Evolutionary conservation across 106 monocot species (phyloP).

Genomic region (Platanthera guangdongensis): DNA sequence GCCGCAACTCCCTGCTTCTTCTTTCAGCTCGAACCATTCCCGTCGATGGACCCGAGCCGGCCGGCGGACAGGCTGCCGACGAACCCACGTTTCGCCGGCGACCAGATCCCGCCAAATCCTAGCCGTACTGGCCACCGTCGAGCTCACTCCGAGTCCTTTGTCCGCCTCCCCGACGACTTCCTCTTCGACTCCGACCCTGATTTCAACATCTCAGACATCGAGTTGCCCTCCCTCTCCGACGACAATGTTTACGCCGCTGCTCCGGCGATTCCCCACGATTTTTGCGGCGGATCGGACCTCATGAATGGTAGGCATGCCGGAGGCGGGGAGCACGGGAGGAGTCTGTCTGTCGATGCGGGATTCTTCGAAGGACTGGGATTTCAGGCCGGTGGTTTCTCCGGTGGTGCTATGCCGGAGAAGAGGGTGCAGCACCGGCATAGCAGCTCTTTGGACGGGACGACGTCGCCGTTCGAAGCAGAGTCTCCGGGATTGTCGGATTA

Average conservation of each 20-base stretch:
- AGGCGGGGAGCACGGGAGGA: slow-evolving; percentile 30
- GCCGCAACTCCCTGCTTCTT: neutral
- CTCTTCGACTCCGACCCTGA: slow-evolving; percentile 75
- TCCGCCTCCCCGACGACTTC: slow-evolving; percentile 78
- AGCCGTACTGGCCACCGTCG: slow-evolving; percentile 42
- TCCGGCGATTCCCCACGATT: slow-evolving; percentile 3
- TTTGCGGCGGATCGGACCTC: neutral
- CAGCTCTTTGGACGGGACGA: slow-evolving; percentile 64
- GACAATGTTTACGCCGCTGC: slow-evolving; percentile 1
- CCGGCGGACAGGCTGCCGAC: neutral
- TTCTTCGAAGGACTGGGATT: slow-evolving; percentile 62
- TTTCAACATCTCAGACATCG: slow-evolving; percentile 22
- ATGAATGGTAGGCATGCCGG: neutral
- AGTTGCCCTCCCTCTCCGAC: slow-evolving; percentile 2
- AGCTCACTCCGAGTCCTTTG: slow-evolving; percentile 79
- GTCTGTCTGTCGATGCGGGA: slow-evolving; percentile 76
- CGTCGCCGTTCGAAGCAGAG: slow-evolving; percentile 44
- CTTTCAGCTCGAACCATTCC: neutral
- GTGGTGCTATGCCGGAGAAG: neutral
- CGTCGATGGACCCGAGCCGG: neutral
- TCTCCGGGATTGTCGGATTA: slow-evolving; percentile 43
- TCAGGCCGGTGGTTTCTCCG: slow-evolving; percentile 6
- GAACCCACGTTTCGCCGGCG: neutral
- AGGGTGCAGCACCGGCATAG: slow-evolving; percentile 38
- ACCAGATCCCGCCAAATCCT: slow-evolving; percentile 6